Percentiles rank a stretch among this genome's conserved stretches.
phyloP scores from a whole-genome alignment of 345 rosid genomes.

The Rhodamnia rubescens region DNA sequence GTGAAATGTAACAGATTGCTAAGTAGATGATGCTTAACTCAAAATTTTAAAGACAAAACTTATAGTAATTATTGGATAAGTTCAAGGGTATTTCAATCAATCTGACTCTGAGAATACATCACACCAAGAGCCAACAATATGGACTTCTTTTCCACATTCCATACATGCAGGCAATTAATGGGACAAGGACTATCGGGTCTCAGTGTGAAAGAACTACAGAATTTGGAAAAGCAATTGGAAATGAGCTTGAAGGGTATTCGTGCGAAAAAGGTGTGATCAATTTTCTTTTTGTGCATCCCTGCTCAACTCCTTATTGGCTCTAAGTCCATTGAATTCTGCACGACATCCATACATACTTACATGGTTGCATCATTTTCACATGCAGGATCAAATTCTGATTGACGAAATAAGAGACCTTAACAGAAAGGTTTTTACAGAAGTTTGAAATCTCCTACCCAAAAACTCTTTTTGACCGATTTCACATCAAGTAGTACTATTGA shows the following conservation, averaged over 20 bases:
- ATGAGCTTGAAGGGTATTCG: conserved; percentile 55
- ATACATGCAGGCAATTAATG: conserved; percentile 49
- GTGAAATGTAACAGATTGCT: not conserved
- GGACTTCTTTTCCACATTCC: not conserved
- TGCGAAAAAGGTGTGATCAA: conserved; percentile 38
- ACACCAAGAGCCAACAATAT: not conserved
- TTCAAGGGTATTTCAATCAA: not conserved
- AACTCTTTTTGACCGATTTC: not conserved
- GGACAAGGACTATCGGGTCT: conserved; percentile 79
- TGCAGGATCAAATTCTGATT: conserved; percentile 47
- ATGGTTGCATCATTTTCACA: not conserved
- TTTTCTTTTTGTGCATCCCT: not conserved
- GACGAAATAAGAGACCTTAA: conserved; percentile 53
- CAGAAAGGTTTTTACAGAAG: conserved; percentile 30
- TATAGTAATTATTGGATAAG: not conserved
- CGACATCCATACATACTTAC: not conserved
- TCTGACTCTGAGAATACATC: not conserved
- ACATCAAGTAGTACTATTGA: not conserved
- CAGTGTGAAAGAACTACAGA: conserved; percentile 41
- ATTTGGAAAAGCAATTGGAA: conserved; percentile 62
- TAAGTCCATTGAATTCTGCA: not conserved
- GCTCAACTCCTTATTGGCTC: not conserved
- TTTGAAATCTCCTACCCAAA: not conserved
- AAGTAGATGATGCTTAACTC: not conserved
- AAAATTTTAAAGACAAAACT: not conserved